These are phyloP conservation scores for Polygonum aviculare DNA, from an alignment of 148 eudicot genomes.

Conservation along the genomic window DNA sequence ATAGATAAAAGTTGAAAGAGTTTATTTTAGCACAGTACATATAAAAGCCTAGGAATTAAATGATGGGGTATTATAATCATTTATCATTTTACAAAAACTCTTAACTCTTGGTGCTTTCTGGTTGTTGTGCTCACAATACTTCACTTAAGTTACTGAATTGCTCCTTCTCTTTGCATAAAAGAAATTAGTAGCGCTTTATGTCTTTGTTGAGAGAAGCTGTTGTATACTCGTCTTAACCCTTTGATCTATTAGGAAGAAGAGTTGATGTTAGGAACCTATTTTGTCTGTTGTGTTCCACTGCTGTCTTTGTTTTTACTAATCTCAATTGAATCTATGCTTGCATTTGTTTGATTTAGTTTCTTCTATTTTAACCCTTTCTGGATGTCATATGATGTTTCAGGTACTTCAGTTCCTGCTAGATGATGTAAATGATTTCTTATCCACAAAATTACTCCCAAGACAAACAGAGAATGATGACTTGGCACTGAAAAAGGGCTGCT, in stretches of 20 bases:
- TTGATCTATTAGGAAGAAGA: not conserved
- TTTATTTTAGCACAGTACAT: not conserved
- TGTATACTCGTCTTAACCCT: not conserved
- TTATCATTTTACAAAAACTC: not conserved
- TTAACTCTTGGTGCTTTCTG: not conserved
- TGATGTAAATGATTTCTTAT: constrained; percentile 69
- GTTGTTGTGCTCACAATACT: not conserved
- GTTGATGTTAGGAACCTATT: not conserved
- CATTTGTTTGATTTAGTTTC: not conserved
- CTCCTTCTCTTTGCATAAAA: not conserved
- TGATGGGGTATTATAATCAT: not conserved
- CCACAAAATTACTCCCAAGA: constrained; percentile 31
- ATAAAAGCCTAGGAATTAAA: not conserved
- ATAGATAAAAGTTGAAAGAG: not conserved
- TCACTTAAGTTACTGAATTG: not conserved
- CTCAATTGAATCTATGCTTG: not conserved
- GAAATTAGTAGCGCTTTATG: not conserved
- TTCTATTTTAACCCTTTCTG: not conserved
- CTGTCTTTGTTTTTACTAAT: not conserved
- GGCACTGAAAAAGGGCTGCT: constrained; percentile 48
- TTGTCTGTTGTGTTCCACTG: not conserved
- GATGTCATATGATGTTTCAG: constrained; percentile 22
- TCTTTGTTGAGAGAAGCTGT: not conserved
- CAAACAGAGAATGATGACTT: constrained; percentile 18
- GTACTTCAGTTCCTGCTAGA: constrained; percentile 77